Conservation (phyloP, 352 stramenopile genomes). For the Pythium monospermum region DNA sequence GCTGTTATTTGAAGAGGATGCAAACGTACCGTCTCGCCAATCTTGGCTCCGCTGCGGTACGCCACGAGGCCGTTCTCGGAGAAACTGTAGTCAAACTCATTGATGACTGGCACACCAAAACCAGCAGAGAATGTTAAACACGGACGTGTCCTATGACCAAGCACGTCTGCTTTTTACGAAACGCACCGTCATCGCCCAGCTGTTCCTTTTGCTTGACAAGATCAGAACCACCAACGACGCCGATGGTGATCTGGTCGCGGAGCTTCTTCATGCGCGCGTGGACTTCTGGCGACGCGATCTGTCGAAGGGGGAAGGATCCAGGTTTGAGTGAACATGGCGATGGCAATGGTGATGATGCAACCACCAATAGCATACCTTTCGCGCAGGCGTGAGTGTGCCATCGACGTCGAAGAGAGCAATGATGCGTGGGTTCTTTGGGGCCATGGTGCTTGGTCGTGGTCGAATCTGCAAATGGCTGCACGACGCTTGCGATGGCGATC, state of each 20-base stretch:
- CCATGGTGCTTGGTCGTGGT: conserved; percentile 16
- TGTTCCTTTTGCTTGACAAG: conserved; percentile 99
- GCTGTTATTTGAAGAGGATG: not conserved
- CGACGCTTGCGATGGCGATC: not conserved
- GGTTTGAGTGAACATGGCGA: not conserved
- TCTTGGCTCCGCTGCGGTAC: conserved; percentile 93
- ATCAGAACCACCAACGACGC: conserved; percentile 98
- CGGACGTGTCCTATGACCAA: not conserved
- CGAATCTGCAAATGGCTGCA: conserved; percentile 2
- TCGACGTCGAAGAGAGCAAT: conserved; percentile 99
- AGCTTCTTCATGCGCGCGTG: conserved; percentile 92
- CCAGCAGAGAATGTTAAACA: not conserved
- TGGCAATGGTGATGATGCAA: not conserved
- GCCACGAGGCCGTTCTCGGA: conserved; percentile 98
- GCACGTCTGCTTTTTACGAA: conserved; percentile 1
- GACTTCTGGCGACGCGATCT: conserved; percentile 91
- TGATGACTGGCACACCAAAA: conserved; percentile 53
- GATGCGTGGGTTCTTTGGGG: conserved; percentile 85
- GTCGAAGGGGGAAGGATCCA: not conserved
- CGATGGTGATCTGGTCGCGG: conserved; percentile 93
- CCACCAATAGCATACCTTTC: conserved; percentile 82
- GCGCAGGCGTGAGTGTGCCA: conserved; percentile 95
- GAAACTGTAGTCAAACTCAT: conserved; percentile 98
- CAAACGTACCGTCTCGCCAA: conserved; percentile 75
- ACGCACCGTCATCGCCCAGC: conserved; percentile 89